Conservation (phyloP, 305 asterid species). For the Solanum hybrid region DNA sequence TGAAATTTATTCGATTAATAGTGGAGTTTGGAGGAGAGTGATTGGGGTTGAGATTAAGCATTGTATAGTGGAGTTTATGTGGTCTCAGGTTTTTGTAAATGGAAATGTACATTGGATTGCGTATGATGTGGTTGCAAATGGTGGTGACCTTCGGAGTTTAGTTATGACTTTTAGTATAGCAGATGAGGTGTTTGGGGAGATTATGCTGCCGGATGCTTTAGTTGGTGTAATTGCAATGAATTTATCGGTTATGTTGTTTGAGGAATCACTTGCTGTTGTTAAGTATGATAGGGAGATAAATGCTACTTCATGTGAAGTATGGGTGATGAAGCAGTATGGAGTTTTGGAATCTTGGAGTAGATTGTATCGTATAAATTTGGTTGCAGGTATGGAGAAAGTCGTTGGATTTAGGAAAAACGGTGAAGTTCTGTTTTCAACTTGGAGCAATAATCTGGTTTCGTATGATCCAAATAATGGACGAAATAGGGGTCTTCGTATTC, state of each 20-base stretch:
- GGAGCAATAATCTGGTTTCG: slow-evolving; percentile 15
- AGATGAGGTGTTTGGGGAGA: slow-evolving; percentile 35
- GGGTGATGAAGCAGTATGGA: slow-evolving; percentile 55
- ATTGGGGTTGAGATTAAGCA: slow-evolving; percentile 9
- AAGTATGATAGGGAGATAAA: slow-evolving; percentile 4
- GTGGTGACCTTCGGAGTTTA: slow-evolving; percentile 6
- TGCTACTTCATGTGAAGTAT: slow-evolving; percentile 24
- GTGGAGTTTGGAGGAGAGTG: slow-evolving; percentile 40
- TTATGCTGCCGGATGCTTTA: slow-evolving; percentile 36
- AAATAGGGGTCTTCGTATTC: slow-evolving; percentile 19
- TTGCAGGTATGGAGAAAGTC: slow-evolving; percentile 13
- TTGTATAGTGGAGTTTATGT: slow-evolving; percentile 20
- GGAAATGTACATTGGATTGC: slow-evolving; percentile 53
- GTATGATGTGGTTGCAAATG: slow-evolving; percentile 1
- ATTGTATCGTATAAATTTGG: slow-evolving; percentile 27
- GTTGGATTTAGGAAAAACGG: slow-evolving; percentile 35
- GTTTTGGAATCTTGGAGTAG: slow-evolving; percentile 43
- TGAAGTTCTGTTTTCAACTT: slow-evolving; percentile 30
- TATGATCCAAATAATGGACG: slow-evolving; percentile 20
- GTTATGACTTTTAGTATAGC: slow-evolving; percentile 34
- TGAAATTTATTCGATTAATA: slow-evolving; percentile 34
- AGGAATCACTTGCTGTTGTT: slow-evolving; percentile 29
- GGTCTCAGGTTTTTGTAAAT: slow-evolving; percentile 32
- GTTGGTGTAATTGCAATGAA: slow-evolving; percentile 4
- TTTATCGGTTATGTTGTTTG: slow-evolving; percentile 14